A percentile compares a stretch with the other conserved stretches of the same genome.
Evolutionary conservation across 805 yeast genomes (phyloP).

Genomic region (Cyberlindnera lachancei): DNA sequence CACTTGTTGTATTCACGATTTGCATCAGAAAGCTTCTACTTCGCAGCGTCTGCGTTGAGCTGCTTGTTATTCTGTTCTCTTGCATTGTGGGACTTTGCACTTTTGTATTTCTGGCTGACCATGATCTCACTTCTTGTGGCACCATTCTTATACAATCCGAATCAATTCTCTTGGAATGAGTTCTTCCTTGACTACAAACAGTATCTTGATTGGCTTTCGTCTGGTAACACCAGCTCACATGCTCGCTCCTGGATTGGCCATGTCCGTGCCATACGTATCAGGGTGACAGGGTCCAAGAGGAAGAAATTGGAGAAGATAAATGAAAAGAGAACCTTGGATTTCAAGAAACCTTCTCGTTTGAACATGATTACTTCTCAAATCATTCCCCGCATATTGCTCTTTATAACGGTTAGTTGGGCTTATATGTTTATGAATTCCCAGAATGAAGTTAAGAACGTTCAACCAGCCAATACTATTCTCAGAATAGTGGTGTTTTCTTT

Average conservation of each 20-base stretch:
- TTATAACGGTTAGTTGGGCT: slow-evolving; percentile 34
- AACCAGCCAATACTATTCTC: slow-evolving; percentile 34
- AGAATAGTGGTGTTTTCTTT: slow-evolving; percentile 37
- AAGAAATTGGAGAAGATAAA: slow-evolving; percentile 30
- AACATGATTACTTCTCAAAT: slow-evolving; percentile 36
- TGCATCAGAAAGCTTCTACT: slow-evolving; percentile 59
- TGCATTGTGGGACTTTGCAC: slow-evolving; percentile 53
- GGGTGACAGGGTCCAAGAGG: slow-evolving; percentile 49
- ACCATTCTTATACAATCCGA: slow-evolving; percentile 60
- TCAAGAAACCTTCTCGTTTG: slow-evolving; percentile 41
- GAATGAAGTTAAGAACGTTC: slow-evolving; percentile 30
- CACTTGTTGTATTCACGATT: slow-evolving; percentile 59
- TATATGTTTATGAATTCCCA: slow-evolving; percentile 50
- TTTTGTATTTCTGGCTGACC: slow-evolving; percentile 59
- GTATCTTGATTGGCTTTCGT: slow-evolving; percentile 35
- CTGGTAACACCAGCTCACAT: slow-evolving; percentile 38
- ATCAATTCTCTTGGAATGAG: slow-evolving; percentile 56
- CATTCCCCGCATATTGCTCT: slow-evolving; percentile 29
- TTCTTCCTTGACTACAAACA: slow-evolving; percentile 53
- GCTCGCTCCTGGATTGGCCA: slow-evolving; percentile 39
- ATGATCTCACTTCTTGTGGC: slow-evolving; percentile 45
- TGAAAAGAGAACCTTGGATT: slow-evolving; percentile 35
- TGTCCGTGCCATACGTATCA: slow-evolving; percentile 43
- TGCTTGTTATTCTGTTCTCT: slow-evolving; percentile 50
- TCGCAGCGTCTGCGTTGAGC: slow-evolving; percentile 47